Evolutionary conservation across 2,329 filamentous ascomycete genomes (phyloP).

Genomic region (Rutstroemia sp.): DNA sequence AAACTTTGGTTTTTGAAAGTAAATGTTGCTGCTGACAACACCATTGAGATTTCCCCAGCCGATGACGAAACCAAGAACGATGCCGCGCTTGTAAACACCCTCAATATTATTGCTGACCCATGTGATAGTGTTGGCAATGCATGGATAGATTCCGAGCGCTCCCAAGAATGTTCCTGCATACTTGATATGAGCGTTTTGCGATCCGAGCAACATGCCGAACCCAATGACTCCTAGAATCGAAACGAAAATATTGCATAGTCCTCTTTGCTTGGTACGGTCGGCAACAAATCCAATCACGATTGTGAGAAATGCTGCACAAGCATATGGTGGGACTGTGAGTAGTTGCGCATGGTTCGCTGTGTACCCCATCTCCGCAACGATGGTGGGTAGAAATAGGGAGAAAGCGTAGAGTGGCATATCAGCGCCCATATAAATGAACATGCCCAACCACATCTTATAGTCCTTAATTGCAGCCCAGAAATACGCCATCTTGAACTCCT

Average conservation of each 20-base stretch:
- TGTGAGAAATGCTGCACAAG: slow-evolving; percentile 61
- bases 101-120: slow-evolving; percentile 86
- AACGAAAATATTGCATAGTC: slow-evolving; percentile 72
- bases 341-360: slow-evolving; percentile 58
- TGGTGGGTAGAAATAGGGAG: slow-evolving; percentile 71
- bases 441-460: slow-evolving; percentile 76
- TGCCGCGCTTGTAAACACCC: slow-evolving; percentile 82
- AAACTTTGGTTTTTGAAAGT: slow-evolving; percentile 45
- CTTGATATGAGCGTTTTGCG: slow-evolving; percentile 55
- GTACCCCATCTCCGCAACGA: slow-evolving; percentile 54
- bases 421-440: slow-evolving; percentile 71
- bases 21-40: slow-evolving; percentile 54
- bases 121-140: slow-evolving; percentile 75
- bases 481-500: slow-evolving; percentile 66
- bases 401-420: slow-evolving; percentile 69
- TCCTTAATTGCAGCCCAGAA: slow-evolving; percentile 69
- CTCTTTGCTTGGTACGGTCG: slow-evolving; percentile 65
- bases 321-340: slow-evolving; percentile 70
- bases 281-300: slow-evolving; percentile 66
- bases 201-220: slow-evolving; percentile 71
- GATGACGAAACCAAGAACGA: slow-evolving; percentile 79
- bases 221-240: slow-evolving; percentile 67
- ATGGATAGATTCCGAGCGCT: slow-evolving; percentile 80
- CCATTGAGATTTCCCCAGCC: slow-evolving; percentile 90
- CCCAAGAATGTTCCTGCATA: slow-evolving; percentile 80